Percentiles rank a stretch among this genome's conserved stretches.
phyloP scores from a whole-genome alignment of 345 rosid genomes.

The Luvunga scandens region DNA sequence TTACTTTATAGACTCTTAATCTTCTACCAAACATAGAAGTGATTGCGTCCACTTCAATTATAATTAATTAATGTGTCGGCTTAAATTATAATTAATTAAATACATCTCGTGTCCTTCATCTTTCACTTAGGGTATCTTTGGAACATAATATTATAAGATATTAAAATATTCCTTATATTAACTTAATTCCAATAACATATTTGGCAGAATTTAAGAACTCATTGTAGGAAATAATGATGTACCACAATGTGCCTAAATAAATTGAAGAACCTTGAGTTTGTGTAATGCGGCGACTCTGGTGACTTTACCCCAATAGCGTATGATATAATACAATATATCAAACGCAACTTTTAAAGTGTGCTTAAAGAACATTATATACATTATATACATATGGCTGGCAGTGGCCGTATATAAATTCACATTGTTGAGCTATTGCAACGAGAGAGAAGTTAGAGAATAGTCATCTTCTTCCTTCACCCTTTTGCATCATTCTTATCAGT shows the following conservation, averaged over 20 bases:
- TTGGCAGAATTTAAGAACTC: too few species aligned
- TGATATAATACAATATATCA: accelerated
- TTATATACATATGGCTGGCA: too few species aligned
- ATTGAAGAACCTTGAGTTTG: accelerated
- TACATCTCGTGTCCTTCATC: not conserved
- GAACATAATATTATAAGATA: too few species aligned
- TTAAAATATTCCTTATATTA: too few species aligned
- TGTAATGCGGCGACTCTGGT: accelerated
- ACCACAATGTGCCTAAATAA: too few species aligned
- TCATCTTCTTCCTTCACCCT: too few species aligned
- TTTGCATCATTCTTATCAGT: too few species aligned
- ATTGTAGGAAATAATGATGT: too few species aligned
- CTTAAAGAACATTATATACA: not conserved
- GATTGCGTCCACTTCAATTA: not conserved
- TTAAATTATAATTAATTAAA: too few species aligned
- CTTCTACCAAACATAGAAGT: not conserved
- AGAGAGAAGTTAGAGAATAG: not conserved
- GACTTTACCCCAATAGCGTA: accelerated
- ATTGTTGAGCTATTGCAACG: not conserved
- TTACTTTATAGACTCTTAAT: too few species aligned
- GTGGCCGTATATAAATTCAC: not conserved
- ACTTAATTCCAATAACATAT: too few species aligned
- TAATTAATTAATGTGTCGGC: not conserved
- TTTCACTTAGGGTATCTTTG: not conserved
- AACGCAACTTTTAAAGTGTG: too few species aligned